A percentile compares a stretch with the other conserved stretches of the same genome.
Evolutionary conservation across 768 basidiomycete species (phyloP).

Genomic region (Leccinellum luteum): DNA sequence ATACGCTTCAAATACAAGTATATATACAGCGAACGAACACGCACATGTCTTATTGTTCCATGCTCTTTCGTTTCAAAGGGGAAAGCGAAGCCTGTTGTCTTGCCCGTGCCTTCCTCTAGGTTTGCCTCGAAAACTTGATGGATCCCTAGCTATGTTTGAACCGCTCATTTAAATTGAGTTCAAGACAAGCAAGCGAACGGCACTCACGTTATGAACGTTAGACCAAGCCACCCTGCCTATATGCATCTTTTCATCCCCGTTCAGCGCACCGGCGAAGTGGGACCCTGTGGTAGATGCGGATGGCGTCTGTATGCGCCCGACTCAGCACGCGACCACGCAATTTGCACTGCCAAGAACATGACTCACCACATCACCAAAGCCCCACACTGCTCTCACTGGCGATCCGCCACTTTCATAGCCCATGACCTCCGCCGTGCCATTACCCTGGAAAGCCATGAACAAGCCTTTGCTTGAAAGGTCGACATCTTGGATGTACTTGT

Average conservation of each 20-base stretch:
- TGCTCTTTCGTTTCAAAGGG: slow-evolving; percentile 63
- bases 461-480: slow-evolving; percentile 55
- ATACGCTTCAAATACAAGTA: background rate
- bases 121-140: slow-evolving; percentile 52
- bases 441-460: slow-evolving; percentile 55
- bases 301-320: slow-evolving; percentile 33
- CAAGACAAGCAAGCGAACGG: background rate
- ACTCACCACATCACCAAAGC: slow-evolving; percentile 55
- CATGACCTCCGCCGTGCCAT: slow-evolving; percentile 58
- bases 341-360: background rate
- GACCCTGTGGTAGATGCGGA: slow-evolving; percentile 45
- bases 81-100: slow-evolving; percentile 53
- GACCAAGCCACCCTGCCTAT: slow-evolving; percentile 72
- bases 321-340: background rate
- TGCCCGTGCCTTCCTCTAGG: slow-evolving; percentile 44
- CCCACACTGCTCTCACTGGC: slow-evolving; percentile 44
- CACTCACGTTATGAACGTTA: slow-evolving; percentile 47
- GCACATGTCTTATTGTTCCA: slow-evolving; percentile 70
- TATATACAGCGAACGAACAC: background rate
- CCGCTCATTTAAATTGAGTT: background rate
- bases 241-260: slow-evolving; percentile 49
- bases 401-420: slow-evolving; percentile 40
- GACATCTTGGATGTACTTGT: slow-evolving; percentile 57
- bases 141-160: slow-evolving; percentile 45
- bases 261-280: slow-evolving; percentile 56